These are phyloP conservation scores for Eudorina sp. DNA, from an alignment of 139 green algal genomes.

Conservation along the genomic window DNA sequence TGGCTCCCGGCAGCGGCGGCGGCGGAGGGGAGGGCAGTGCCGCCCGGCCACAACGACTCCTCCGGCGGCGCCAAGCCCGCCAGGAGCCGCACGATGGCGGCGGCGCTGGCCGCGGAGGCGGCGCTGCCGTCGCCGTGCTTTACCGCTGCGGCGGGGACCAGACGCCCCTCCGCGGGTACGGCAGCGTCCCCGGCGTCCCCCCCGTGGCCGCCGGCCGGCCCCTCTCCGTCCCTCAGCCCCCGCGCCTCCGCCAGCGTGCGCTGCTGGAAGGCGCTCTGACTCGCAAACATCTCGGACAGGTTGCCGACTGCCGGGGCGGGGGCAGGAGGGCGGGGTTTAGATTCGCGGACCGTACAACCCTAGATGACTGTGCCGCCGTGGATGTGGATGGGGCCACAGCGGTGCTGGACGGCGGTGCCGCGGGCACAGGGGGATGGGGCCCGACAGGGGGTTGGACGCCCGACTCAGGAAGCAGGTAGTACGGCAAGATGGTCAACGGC, in stretches of 20 bases:
- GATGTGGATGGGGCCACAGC: no score
- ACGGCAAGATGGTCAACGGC: no score
- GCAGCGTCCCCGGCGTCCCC: not conserved
- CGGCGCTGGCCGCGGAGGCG: not conserved
- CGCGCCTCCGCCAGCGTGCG: conserved; percentile 10
- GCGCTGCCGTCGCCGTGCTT: not conserved
- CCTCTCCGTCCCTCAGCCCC: not conserved
- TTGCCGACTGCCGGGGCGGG: conserved; percentile 11
- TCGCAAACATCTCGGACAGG: not conserved
- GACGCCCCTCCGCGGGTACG: not conserved
- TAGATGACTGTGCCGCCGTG: no score
- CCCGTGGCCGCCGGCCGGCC: not conserved
- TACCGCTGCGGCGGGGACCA: not conserved
- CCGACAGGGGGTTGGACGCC: no score
- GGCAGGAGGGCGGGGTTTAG: not conserved
- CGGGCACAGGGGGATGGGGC: no score
- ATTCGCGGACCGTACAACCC: no score
- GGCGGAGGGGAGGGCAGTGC: not conserved
- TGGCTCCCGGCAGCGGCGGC: not conserved
- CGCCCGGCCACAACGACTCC: not conserved
- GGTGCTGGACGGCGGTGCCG: no score
- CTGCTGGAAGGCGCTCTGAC: conserved; percentile 23
- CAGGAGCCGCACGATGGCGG: not conserved
- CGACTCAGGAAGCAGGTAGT: no score
- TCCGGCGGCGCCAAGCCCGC: not conserved